Base-by-base conservation (phyloP, 2,329 filamentous ascomycete species). In the Epicoccum nigrum region DNA sequence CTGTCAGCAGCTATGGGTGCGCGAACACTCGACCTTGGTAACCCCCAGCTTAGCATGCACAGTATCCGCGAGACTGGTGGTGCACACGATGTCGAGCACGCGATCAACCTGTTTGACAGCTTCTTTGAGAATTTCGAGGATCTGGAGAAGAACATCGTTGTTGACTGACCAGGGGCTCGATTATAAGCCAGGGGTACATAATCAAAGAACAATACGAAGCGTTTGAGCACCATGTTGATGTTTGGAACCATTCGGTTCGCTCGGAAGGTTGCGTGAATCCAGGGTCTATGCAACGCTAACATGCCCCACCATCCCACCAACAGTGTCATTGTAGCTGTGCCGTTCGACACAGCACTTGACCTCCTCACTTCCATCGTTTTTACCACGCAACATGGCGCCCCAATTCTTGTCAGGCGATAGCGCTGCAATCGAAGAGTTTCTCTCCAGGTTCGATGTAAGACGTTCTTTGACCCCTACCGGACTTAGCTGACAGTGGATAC, bases 21-120 rank as follows among this genome's bases (percentile, higher is more conserved):
- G 46, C 82, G 94, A 56, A 97, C 94, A 1, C 80, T 99, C 35
- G 94, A 99, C 76, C 76, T 97, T 49, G 93, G 93, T 8, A 97
- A 97, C 76, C 88, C 93, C 21, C 93, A 97, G 78, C 79, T 97
- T 58, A 92, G 89, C 70, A 97, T 97, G 94, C 93, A 97, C 77
- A 94, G 89, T 69, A 97, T 97, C 68, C 86, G 94, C 46, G 94
- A 97, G 81, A 96, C 90, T 34, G 89, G 90, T 19, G 94, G 94
- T 31, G 86, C 88, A 1, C 85, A 92, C 64, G 93, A 99, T 76
- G 88, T 97, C 1, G 89, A 89, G 62, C 85, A 94, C 76, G 89
- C 90, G 0, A 86, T 96, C 58, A 87, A 88, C 67, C 73, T 99
- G 45, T 97, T 99, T 74, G 86, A 88, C 59, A 85, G 87, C 62